Conservation (phyloP, 768 basidiomycete species). For the Mycena belliarum region DNA sequence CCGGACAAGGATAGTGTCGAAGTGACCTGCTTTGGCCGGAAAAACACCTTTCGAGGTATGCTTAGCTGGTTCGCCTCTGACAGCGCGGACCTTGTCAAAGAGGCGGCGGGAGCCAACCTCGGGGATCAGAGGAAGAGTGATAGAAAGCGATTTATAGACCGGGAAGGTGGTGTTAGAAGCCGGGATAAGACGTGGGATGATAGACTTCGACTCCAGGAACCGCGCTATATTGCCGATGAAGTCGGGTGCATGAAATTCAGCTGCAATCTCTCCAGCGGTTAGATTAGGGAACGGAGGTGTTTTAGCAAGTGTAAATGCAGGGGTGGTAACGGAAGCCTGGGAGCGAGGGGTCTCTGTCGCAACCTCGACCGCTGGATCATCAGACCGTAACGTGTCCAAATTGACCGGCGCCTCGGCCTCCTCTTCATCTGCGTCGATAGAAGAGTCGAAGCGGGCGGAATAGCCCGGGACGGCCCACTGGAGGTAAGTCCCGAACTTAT, state of each 20-base stretch:
- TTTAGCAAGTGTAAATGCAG: neutral
- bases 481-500: neutral
- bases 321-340: neutral
- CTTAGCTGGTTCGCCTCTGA: neutral
- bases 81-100: conserved; percentile 21
- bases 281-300: neutral
- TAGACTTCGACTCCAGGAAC: neutral
- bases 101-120: conserved; percentile 9
- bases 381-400: neutral
- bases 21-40: conserved; percentile 16
- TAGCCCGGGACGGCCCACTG: conserved; percentile 1
- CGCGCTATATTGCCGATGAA: neutral
- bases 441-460: neutral
- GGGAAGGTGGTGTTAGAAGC: neutral
- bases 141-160: conserved; percentile 22
- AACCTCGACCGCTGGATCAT: neutral
- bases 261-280: neutral
- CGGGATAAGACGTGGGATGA: neutral
- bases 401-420: neutral
- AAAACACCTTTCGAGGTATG: conserved; percentile 18
- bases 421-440: neutral
- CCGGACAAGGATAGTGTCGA: conserved; percentile 27
- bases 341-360: neutral
- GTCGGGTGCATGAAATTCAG: neutral
- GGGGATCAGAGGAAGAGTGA: conserved; percentile 21